Conservation (phyloP, 164 flowering plant genomes). For the Berberis thunbergii region DNA sequence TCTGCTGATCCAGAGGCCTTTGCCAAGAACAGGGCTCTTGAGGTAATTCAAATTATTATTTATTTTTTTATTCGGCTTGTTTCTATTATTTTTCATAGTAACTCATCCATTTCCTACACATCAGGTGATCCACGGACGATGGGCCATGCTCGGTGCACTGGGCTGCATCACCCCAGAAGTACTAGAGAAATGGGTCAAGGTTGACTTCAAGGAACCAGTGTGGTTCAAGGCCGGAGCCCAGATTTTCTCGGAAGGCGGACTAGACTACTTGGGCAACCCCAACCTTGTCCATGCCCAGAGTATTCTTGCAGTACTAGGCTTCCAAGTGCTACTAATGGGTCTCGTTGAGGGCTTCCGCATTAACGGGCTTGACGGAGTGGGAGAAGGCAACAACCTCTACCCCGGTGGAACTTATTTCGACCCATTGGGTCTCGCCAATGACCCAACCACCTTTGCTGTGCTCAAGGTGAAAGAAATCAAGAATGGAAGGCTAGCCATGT, state of each 20-base stretch:
- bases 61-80: neutral
- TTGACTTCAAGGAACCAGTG: conserved; percentile 67
- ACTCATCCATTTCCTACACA: no score
- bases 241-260: conserved; percentile 67
- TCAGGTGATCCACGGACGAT: conserved; percentile 66
- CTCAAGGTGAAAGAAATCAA: conserved; percentile 79
- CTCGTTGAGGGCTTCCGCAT: conserved; percentile 66
- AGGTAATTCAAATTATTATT: conserved; percentile 30
- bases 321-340: conserved; percentile 69
- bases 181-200: conserved; percentile 53
- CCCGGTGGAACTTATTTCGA: conserved; percentile 77
- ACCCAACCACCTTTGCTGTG: conserved; percentile 63
- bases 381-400: conserved; percentile 66
- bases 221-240: conserved; percentile 83
- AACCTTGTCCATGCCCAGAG: conserved; percentile 75
- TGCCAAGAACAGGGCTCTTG: conserved; percentile 91
- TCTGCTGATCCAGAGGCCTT: conserved; percentile 97
- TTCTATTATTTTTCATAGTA: no score
- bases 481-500: conserved; percentile 75
- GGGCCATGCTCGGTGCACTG: conserved; percentile 82
- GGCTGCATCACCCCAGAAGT: conserved; percentile 74
- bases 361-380: conserved; percentile 59
- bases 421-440: conserved; percentile 69
- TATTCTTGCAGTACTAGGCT: conserved; percentile 60
- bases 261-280: conserved; percentile 75